Percentiles rank a stretch among this genome's conserved stretches.
Evolutionary conservation across 2,329 filamentous ascomycete species (phyloP).

Genomic region (Ophiostoma angusticollis): DNA sequence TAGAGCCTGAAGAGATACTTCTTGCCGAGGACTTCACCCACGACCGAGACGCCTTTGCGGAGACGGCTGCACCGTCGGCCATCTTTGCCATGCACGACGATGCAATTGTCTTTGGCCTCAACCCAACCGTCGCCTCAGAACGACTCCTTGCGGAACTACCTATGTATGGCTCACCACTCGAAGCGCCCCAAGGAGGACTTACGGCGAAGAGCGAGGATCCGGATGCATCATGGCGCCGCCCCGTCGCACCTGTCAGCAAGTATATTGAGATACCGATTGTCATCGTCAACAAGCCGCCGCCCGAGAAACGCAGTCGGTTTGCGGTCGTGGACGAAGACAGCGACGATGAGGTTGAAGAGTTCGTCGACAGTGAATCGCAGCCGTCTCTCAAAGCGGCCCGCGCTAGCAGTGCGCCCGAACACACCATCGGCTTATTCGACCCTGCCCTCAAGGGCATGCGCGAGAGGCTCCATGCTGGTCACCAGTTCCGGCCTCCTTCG

Average conservation of each 20-base stretch:
- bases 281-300: slow-evolving; percentile 51
- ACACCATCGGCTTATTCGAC: slow-evolving; percentile 66
- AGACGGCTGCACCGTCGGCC: slow-evolving; percentile 55
- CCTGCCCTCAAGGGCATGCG: slow-evolving; percentile 80
- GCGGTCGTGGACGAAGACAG: slow-evolving; percentile 58
- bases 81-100: slow-evolving; percentile 75
- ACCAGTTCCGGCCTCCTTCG: slow-evolving; percentile 85
- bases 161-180: slow-evolving; percentile 56
- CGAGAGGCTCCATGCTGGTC: slow-evolving; percentile 78
- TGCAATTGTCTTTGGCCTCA: slow-evolving; percentile 67
- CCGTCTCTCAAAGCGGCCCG: background rate
- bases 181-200: slow-evolving; percentile 44
- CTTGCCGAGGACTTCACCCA: slow-evolving; percentile 26
- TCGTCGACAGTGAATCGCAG: slow-evolving; percentile 21
- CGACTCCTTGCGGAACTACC: slow-evolving; percentile 70
- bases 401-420: background rate
- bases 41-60: slow-evolving; percentile 18
- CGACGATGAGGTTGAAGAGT: slow-evolving; percentile 24
- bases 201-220: slow-evolving; percentile 47
- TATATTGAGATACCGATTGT: slow-evolving; percentile 72
- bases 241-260: slow-evolving; percentile 75
- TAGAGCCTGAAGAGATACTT: slow-evolving; percentile 30
- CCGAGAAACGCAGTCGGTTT: slow-evolving; percentile 69
- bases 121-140: slow-evolving; percentile 61
- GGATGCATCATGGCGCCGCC: slow-evolving; percentile 60